Evolutionary conservation across 1,284 basidiomycete genomes (phyloP).

Genomic region (Tilletia horrida): DNA sequence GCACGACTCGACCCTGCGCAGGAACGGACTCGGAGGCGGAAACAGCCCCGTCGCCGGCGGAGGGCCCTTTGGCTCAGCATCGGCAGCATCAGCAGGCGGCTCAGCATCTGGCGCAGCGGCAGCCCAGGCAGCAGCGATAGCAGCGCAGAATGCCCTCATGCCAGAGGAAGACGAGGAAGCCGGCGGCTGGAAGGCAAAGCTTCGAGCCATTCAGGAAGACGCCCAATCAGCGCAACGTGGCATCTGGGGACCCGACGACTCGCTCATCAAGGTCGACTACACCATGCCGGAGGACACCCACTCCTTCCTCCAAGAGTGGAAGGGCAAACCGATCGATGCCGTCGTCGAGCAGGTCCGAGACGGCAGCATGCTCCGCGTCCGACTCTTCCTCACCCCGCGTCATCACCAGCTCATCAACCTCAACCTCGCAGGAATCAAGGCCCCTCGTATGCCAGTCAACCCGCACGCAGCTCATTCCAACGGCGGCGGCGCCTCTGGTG

Average conservation of each 20-base stretch:
- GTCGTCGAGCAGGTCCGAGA: conserved; percentile 88
- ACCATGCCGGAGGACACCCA: conserved; percentile 85
- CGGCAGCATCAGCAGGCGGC: background rate
- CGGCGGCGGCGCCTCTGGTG: background rate
- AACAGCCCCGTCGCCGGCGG: background rate
- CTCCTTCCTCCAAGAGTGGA: conserved; percentile 84
- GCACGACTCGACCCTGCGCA: conserved; percentile 69
- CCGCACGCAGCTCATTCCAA: conserved; percentile 16
- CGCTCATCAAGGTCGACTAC: conserved; percentile 58
- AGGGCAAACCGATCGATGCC: conserved; percentile 83
- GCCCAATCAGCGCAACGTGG: conserved; percentile 75
- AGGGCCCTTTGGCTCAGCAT: background rate
- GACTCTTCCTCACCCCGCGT: conserved; percentile 79
- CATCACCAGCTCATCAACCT: conserved; percentile 80
- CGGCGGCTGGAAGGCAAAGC: conserved; percentile 69
- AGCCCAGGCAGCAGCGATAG: background rate
- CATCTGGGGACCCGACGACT: conserved; percentile 77
- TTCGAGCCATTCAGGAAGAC: conserved; percentile 70
- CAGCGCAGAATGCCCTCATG: conserved; percentile 2
- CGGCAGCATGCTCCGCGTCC: conserved; percentile 81
- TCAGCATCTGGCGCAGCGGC: background rate
- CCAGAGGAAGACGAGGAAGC: conserved; percentile 55
- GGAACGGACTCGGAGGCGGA: conserved; percentile 21
- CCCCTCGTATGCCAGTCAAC: conserved; percentile 42
- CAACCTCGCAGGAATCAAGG: conserved; percentile 46